Evolutionary conservation across 306 rosid species (phyloP), one percentile per base, ranked within the genome.

Genomic region (Vachellia pachyceras): DNA sequence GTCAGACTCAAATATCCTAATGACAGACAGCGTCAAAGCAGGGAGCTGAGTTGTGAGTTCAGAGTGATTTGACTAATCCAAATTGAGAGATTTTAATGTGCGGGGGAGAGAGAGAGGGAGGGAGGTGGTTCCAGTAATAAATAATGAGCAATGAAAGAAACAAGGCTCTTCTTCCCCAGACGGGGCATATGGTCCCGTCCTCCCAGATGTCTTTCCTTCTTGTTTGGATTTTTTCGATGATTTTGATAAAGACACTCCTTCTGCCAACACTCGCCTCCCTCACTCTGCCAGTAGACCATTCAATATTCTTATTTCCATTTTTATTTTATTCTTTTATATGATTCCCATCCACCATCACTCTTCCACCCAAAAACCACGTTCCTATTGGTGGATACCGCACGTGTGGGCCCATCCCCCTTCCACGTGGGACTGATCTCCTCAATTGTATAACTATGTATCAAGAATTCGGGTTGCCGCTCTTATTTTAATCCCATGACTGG

Each of bases 201-300:
- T 17, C 73, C 60, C 77, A 22, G 45, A 4, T 61, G 75, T 57
- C 49, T 72, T 84, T 54, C 61, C 75, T 45, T 54, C 61, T 75
- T 75, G 77, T 57, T 42, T 79, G 57, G 36, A 69, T 79, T 54
- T 79, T 75, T 76, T 60, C 50, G 29, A 40, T 72, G 80, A 84
- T 72, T 85, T 85, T 79, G 64, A 81, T 84, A 45, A 77, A 80
- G 87, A 84, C 85, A 29, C 33, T 57, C 9, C 79, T 80, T 44
- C 58, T 29, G 76, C 76, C 87, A 80, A 76, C 41, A 76, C 79
- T 74, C 44, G 25, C 42, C 10, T 41, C 10, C 36, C 14, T 69
- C 10, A 4, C 75, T 45, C 25, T 70, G 58, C 75, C 87, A 84
- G 42, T 76, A n/a, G n/a, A n/a, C 76, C 74, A 35, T 61, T 22